These are phyloP conservation scores for Geotrichum fermentans DNA, from an alignment of 1,139 yeast species.

Conservation along the genomic window DNA sequence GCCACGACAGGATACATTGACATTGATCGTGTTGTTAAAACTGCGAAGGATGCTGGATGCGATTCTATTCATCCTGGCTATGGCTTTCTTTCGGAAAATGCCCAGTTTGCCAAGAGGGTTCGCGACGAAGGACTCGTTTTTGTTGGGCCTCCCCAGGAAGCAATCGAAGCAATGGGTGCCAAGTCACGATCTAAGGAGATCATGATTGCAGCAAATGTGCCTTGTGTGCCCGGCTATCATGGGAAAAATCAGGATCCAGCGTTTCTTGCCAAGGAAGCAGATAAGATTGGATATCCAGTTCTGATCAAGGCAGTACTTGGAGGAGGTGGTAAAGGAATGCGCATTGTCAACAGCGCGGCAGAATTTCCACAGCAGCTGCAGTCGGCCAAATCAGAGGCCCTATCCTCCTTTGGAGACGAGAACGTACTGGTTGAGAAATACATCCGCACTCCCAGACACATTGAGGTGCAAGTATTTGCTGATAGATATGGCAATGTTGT, in stretches of 20 bases:
- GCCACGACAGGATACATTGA: conserved; percentile 45
- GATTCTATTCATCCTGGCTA: conserved; percentile 48
- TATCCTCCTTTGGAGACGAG: conserved; percentile 42
- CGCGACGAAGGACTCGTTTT: conserved; percentile 40
- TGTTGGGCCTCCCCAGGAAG: conserved; percentile 45
- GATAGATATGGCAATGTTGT: conserved; percentile 44
- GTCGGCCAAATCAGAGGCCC: conserved; percentile 44
- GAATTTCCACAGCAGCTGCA: conserved; percentile 39
- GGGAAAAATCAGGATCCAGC: conserved; percentile 37
- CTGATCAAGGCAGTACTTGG: conserved; percentile 50
- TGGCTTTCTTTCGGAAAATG: too few species aligned
- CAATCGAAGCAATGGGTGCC: conserved; percentile 39
- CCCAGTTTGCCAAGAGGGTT: conserved; percentile 42
- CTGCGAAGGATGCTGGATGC: conserved; percentile 41
- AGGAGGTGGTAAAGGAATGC: conserved; percentile 52
- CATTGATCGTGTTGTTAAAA: conserved; percentile 40
- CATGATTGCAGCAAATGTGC: conserved; percentile 41
- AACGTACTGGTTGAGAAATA: conserved; percentile 46
- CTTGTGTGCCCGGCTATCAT: conserved; percentile 48
- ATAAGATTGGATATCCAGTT: conserved; percentile 45
- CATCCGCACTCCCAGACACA: conserved; percentile 44
- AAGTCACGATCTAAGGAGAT: conserved; percentile 36
- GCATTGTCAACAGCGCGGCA: conserved; percentile 38
- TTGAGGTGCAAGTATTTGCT: conserved; percentile 47
- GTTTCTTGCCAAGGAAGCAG: conserved; percentile 38